Conservation (phyloP, 306 rosid genomes). For the Senna siamea region DNA sequence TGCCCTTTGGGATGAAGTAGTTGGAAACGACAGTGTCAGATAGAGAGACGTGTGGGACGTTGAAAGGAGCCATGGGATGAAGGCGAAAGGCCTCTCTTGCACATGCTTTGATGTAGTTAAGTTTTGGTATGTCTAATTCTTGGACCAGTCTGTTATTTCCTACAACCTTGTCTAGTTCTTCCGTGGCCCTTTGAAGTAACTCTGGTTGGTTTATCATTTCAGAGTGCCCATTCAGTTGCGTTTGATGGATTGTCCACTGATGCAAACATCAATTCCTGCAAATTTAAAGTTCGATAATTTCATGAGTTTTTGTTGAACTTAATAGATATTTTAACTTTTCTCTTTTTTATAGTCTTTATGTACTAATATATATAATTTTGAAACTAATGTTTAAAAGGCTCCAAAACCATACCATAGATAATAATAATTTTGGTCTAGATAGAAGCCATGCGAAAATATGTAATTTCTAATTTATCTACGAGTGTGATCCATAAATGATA, state of each 20-base stretch:
- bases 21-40: background rate
- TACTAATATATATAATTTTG: no score
- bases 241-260: slow-evolving; percentile 51
- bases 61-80: background rate
- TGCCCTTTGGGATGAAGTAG: slow-evolving; percentile 23
- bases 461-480: no score
- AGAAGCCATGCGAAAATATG: no score
- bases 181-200: slow-evolving; percentile 33
- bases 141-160: slow-evolving; percentile 48
- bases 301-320: no score
- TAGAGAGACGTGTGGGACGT: background rate
- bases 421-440: no score
- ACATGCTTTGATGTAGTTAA: slow-evolving; percentile 11
- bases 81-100: slow-evolving; percentile 19
- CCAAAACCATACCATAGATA: no score
- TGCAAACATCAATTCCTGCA: slow-evolving; percentile 46
- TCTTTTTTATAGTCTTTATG: no score
- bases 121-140: slow-evolving; percentile 15
- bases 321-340: no score
- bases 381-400: no score
- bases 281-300: no score
- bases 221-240: slow-evolving; percentile 55
- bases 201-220: slow-evolving; percentile 55
- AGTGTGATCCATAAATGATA: no score
- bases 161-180: slow-evolving; percentile 47